Base-by-base conservation (phyloP, 805 yeast species). In the Ascoidea tarda region DNA sequence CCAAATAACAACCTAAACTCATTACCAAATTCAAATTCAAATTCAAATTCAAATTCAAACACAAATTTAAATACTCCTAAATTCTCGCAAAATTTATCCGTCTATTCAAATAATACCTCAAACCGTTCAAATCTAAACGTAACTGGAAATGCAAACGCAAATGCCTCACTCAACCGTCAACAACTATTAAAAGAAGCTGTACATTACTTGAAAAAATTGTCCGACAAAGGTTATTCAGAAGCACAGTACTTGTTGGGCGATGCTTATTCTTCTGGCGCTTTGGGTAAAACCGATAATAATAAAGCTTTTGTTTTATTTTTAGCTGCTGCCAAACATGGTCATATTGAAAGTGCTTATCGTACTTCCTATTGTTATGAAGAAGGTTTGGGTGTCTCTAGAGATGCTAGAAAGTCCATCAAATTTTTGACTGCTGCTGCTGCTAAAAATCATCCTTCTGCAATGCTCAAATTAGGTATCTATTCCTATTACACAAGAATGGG, bases 211-310 rank as follows among this genome's bases (percentile, higher is more conserved):
- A 82, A 79, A 59, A 79, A 78, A 59, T 73, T 90, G 48, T 72
- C 89, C 16, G 89, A 85, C 53, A 82, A 84, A 57, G 95, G 96
- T 5, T 84, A 82, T 59, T 75, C 83, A 1, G 96, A 91, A 51
- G 95, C 98, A 0, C 98, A 93, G 65, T 93, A 91, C 62, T 72
- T 90, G 32, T 69, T 93, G 33, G 99, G 82, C n/a, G 98, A 91
- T 66, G 89, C 91, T 0, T 82, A 82, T 65, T 77, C 90, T 10
- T 81, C 91, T 1, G 95, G 96, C 3, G 87, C 87, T 0, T 74
- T 89, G 53, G 93, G 90, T 1, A 86, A 84, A 63, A 72, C 82
- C 8, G 96, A 90, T 51, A 75, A 83, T 59, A 79, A 76, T 57
- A 90, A 86, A 58, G 84, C 97, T 1, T 82, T 87, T 59, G 59